Conservation (phyloP, 495 filamentous ascomycete genomes). For the Bacidia rubella region DNA sequence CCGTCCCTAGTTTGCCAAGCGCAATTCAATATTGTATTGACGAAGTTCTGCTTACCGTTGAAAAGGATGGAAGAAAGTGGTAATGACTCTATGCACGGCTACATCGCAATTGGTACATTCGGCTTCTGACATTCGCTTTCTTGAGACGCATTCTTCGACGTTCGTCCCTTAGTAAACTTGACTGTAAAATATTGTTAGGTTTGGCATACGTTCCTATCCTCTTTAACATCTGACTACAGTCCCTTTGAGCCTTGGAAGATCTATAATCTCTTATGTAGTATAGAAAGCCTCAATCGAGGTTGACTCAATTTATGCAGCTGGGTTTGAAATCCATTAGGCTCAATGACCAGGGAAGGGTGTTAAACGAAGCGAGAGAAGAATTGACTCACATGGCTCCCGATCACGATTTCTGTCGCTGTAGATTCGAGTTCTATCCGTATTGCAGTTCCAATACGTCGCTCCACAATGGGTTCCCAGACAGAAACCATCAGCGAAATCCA, state of each 20-base stretch:
- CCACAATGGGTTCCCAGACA: constrained; percentile 22
- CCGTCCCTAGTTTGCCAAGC: constrained; percentile 1
- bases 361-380: constrained; percentile 2
- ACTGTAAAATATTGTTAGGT: neutral
- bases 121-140: neutral
- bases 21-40: neutral
- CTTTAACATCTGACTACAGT: neutral
- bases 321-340: neutral
- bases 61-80: constrained; percentile 2
- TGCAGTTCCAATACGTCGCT: constrained; percentile 28
- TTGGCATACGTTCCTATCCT: neutral
- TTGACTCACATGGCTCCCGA: neutral
- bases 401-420: constrained; percentile 7
- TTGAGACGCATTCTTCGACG: neutral
- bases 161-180: neutral
- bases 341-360: constrained; percentile 1
- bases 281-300: neutral
- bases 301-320: neutral
- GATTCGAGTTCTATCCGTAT: constrained; percentile 18
- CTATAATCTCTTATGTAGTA: neutral
- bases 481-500: constrained; percentile 28
- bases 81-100: constrained; percentile 2
- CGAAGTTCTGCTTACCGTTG: neutral
- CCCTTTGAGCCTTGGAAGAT: neutral
- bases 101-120: neutral